Evolutionary conservation across 768 basidiomycete species (phyloP).

Genomic region (Neoboletus magnificus): DNA sequence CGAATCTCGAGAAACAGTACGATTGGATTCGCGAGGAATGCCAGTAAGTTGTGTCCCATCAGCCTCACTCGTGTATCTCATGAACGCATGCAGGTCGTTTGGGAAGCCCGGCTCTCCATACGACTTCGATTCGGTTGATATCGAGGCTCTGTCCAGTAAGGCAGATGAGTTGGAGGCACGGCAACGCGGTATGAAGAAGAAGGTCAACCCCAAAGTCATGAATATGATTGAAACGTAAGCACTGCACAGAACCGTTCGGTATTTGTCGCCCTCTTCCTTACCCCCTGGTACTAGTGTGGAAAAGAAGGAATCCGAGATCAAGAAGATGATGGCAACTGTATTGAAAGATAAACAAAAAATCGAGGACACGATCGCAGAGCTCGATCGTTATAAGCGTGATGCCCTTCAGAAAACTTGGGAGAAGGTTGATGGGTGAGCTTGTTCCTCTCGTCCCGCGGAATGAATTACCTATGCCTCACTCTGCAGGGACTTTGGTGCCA

Average conservation of each 20-base stretch:
- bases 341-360: constrained; percentile 94
- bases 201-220: constrained; percentile 92
- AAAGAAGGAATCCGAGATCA: constrained; percentile 83
- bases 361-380: constrained; percentile 86
- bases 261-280: background rate
- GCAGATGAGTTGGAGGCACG: constrained; percentile 71
- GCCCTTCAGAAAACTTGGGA: constrained; percentile 94
- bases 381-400: constrained; percentile 92
- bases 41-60: constrained; percentile 51
- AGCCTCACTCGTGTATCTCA: background rate
- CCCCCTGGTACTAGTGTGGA: constrained; percentile 61
- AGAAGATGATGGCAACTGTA: constrained; percentile 85
- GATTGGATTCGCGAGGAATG: constrained; percentile 89
- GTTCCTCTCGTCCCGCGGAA: background rate
- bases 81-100: constrained; percentile 57
- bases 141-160: constrained; percentile 55
- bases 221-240: constrained; percentile 92
- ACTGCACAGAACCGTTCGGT: background rate
- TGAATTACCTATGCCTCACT: background rate
- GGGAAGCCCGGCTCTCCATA: constrained; percentile 78
- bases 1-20: constrained; percentile 74
- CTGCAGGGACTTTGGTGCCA: constrained; percentile 87
- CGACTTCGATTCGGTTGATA: constrained; percentile 69
- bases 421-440: constrained; percentile 81
- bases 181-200: constrained; percentile 89